Base-by-base conservation (phyloP, 73 alveolate genomes). In the Symbiodinium pilosum region DNA sequence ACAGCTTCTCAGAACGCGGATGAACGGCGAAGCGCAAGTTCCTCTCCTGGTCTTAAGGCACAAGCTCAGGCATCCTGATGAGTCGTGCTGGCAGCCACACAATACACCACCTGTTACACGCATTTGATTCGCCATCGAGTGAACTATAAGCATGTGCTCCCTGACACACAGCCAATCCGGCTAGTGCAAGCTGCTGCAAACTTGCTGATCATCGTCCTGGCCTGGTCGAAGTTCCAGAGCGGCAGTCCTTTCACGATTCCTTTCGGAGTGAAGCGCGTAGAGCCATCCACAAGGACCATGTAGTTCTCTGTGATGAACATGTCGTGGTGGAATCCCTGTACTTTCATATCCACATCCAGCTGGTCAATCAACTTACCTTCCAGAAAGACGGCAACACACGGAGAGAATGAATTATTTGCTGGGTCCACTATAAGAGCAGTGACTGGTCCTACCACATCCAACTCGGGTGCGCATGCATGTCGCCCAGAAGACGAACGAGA, bases 271-370 rank as follows among this genome's bases (percentile, higher is more conserved):
- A 91, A 91, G 89, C 81, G 30, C 83, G 51, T 91, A 52, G 97
- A 85, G 8, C 97, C 97, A 38, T 91, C 97, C 52, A 91, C 81
- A 28, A 91, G 44, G 51, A 91, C 97, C 97, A 91, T 91, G 88
- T 91, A 91, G 26, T 91, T 91, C 97, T 91, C 97, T 8, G 97
- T 91, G 97, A 91, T 91, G 88, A 41, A 91, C 97, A 91, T 91
- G 88, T 91, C 97, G 32, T 91, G 97, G 81, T 91, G 97, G 51
- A 91, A 91, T 30, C 97, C 97, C 7, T 41, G 75, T n/a, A 91
- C 54, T 5, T 83, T 68, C 89, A 91, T 69, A 24, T 68, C 89
- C 77, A 91, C 81, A n/a, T 91, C 97, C 89, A 91, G 89, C 5
- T 88, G 88, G 52, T 91, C 97, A 77, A 91, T 88, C 97, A 91